phyloP scores from a whole-genome alignment of 2,329 filamentous ascomycete species.

The Tolypocladium capitatum region DNA sequence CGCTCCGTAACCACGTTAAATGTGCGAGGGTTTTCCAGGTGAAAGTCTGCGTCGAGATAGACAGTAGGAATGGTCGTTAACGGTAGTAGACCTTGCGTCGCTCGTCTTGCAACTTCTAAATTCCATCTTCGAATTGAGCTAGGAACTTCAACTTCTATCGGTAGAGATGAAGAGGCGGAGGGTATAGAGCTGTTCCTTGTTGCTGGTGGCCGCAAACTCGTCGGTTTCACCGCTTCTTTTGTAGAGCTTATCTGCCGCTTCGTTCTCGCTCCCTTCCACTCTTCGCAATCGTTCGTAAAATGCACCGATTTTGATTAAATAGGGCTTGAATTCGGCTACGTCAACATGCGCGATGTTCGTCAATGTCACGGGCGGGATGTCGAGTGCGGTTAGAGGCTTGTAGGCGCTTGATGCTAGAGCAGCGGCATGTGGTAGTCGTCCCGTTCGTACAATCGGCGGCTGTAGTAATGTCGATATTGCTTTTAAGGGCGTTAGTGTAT shows the following conservation, averaged over 20 bases:
- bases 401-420: constrained; percentile 58
- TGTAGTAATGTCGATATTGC: constrained; percentile 87
- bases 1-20: constrained; percentile 95
- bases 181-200: constrained; percentile 22
- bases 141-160: constrained; percentile 34
- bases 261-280: constrained; percentile 64
- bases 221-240: no score
- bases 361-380: constrained; percentile 86
- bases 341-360: constrained; percentile 81
- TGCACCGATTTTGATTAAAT: constrained; percentile 71
- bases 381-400: constrained; percentile 69
- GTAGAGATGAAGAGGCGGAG: constrained; percentile 28
- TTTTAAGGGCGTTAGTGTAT: constrained; percentile 16
- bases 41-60: constrained; percentile 92
- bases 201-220: constrained; percentile 6
- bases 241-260: constrained; percentile 20
- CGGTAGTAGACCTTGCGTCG: constrained; percentile 62
- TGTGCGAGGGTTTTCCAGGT: constrained; percentile 85
- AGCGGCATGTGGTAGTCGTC: constrained; percentile 65
- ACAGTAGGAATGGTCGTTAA: constrained; percentile 83
- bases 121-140: constrained; percentile 30
- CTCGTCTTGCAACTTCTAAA: constrained; percentile 40
- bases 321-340: constrained; percentile 64
- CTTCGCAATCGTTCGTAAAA: constrained; percentile 82
- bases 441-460: constrained; percentile 77